Evolutionary conservation across 257 asterid genomes (phyloP).

Genomic region (Salvia splendens): DNA sequence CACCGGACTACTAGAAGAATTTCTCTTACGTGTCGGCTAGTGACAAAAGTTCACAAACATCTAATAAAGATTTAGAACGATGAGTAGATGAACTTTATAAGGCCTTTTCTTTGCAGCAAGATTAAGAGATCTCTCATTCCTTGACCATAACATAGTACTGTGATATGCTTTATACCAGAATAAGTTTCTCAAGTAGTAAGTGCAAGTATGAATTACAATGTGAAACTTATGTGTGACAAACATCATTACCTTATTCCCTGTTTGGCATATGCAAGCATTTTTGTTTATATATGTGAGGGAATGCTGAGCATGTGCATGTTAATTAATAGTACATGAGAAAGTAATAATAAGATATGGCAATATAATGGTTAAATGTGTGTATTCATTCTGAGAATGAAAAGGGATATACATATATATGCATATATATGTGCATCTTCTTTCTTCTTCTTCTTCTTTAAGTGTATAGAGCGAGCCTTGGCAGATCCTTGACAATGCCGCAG

Average conservation of each 20-base stretch:
- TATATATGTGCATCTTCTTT: conserved; percentile 8
- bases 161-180: conserved; percentile 18
- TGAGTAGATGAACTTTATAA: conserved; percentile 8
- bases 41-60: conserved; percentile 64
- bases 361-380: not conserved
- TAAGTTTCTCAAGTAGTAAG: not conserved
- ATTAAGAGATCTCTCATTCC: conserved; percentile 9
- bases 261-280: conserved; percentile 3
- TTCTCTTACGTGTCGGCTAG: conserved; percentile 86
- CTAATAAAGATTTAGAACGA: conserved; percentile 53
- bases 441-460: conserved; percentile 12
- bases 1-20: conserved; percentile 68
- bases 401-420: not conserved
- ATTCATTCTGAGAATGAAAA: conserved; percentile 5
- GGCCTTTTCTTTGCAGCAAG: conserved; percentile 14
- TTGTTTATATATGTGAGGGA: not conserved
- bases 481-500: conserved; percentile 44
- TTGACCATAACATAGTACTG: conserved; percentile 8
- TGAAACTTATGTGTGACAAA: conserved; percentile 5
- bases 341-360: not conserved
- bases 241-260: conserved; percentile 13
- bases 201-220: not conserved
- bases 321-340: not conserved
- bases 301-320: not conserved
- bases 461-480: conserved; percentile 48